A percentile compares a stretch with the other conserved stretches of the same genome.
Evolutionary conservation across 768 basidiomycete species (phyloP).

Genomic region (Boletus rubescentipes): DNA sequence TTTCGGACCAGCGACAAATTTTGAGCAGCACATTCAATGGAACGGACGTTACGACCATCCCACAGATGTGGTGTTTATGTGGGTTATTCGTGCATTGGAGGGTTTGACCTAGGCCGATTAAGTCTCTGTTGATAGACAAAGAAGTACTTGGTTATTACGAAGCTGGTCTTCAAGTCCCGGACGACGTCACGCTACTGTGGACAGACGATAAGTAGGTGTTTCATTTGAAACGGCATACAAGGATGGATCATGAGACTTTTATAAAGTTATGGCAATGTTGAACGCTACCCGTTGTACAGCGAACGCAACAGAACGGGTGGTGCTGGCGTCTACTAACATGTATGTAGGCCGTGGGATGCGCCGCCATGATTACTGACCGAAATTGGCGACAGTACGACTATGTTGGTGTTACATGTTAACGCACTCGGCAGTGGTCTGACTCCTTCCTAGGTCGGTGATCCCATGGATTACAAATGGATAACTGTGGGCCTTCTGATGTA

Average conservation of each 20-base stretch:
- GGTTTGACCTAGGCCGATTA: neutral
- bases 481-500: neutral
- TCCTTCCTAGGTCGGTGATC: neutral
- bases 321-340: constrained; percentile 3
- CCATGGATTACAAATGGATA: neutral
- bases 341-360: neutral
- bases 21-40: neutral
- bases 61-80: neutral
- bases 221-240: neutral
- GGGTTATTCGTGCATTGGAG: neutral
- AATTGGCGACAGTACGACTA: neutral
- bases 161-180: neutral
- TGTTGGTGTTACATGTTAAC: neutral
- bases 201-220: constrained; percentile 1
- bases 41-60: constrained; percentile 1
- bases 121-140: neutral
- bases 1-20: neutral
- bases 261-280: neutral
- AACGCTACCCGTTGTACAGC: neutral
- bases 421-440: neutral
- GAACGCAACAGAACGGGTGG: neutral
- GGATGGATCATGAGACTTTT: neutral
- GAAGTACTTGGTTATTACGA: neutral
- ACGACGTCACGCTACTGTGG: neutral
- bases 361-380: neutral